Evolutionary conservation across 495 filamentous ascomycete species (phyloP).

Genomic region (Penicillium herquei): DNA sequence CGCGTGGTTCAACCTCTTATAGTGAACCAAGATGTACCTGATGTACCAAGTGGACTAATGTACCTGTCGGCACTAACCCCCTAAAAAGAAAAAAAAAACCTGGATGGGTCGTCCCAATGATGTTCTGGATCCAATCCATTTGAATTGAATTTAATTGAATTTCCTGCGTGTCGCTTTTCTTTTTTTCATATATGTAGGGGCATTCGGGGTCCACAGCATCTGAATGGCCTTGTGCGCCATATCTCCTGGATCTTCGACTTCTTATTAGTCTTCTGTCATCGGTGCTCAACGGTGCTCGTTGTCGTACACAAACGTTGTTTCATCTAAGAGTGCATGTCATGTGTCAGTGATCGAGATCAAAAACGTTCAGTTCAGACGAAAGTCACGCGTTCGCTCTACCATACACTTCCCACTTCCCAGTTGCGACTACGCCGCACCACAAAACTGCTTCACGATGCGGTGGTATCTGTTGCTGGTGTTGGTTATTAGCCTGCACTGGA

Average conservation of each 20-base stretch:
- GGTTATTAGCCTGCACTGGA: conserved; percentile 7
- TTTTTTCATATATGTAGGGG: neutral
- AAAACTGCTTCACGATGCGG: conserved; percentile 17
- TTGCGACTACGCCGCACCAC: neutral
- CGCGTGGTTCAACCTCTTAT: no score
- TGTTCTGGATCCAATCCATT: neutral
- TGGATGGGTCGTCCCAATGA: neutral
- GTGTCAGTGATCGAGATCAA: neutral
- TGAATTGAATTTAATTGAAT: no score
- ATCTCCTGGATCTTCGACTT: neutral
- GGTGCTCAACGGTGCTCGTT: neutral
- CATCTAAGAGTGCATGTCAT: neutral
- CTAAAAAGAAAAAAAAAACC: neutral
- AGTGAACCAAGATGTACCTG: neutral
- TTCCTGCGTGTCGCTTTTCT: neutral
- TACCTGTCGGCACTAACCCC: conserved; percentile 4
- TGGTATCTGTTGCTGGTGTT: conserved; percentile 13
- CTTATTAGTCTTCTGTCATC: neutral
- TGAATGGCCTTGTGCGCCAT: neutral
- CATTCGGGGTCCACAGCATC: neutral
- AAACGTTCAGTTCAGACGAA: no score
- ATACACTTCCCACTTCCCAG: neutral
- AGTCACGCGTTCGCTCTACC: no score
- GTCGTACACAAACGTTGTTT: neutral
- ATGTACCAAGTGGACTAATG: neutral